Evolutionary conservation across 2,329 filamentous ascomycete species (phyloP).

Genomic region (Myriosclerotinia duriaeana): DNA sequence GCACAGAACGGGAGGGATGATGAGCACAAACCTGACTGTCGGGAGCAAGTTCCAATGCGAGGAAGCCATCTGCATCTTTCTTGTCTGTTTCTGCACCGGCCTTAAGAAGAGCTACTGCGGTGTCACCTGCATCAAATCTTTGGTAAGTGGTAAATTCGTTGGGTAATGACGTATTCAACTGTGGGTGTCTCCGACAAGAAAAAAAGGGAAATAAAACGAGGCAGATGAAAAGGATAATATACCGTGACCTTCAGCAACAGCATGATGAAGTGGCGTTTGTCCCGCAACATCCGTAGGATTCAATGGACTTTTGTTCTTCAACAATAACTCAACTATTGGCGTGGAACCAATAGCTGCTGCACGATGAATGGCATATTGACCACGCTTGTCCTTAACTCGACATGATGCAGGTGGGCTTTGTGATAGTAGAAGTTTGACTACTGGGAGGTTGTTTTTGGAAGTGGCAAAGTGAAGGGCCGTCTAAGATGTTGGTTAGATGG

Average conservation of each 20-base stretch:
- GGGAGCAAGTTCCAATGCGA: slow-evolving; percentile 80
- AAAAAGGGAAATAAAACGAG: not conserved
- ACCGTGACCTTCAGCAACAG: slow-evolving; percentile 73
- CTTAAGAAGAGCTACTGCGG: slow-evolving; percentile 78
- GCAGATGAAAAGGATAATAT: slow-evolving; percentile 32
- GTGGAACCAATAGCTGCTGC: slow-evolving; percentile 86
- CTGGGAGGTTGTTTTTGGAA: slow-evolving; percentile 84
- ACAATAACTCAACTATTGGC: slow-evolving; percentile 79
- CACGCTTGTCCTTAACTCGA: slow-evolving; percentile 77
- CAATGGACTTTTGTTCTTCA: slow-evolving; percentile 75
- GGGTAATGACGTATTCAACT: too few relatives aligned
- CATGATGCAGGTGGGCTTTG: slow-evolving; percentile 70
- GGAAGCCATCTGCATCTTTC: slow-evolving; percentile 66
- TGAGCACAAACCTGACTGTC: slow-evolving; percentile 70
- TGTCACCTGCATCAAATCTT: slow-evolving; percentile 59
- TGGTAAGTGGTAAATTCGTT: not conserved
- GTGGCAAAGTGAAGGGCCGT: slow-evolving; percentile 89
- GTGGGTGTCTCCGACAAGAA: too few relatives aligned
- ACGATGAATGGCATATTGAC: slow-evolving; percentile 88
- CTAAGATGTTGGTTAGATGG: slow-evolving; percentile 44
- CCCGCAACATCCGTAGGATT: slow-evolving; percentile 81
- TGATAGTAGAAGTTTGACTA: slow-evolving; percentile 73
- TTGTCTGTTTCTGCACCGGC: slow-evolving; percentile 81
- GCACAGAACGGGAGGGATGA: not conserved
- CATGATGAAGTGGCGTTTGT: slow-evolving; percentile 87